phyloP scores from a whole-genome alignment of 106 monocot species.

The Dendrobium officinale region DNA sequence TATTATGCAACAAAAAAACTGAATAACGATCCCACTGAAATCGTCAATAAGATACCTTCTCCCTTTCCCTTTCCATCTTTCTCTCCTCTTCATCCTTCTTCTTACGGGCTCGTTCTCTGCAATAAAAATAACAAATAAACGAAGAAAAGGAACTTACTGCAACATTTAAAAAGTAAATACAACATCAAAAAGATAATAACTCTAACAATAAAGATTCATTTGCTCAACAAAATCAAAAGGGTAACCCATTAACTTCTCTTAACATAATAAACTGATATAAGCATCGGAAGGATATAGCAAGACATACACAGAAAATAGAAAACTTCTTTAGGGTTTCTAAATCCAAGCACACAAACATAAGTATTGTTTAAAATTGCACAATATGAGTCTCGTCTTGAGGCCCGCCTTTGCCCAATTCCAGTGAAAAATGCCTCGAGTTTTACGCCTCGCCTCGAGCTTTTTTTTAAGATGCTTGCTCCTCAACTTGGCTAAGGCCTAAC shows the following conservation, averaged over 20 bases:
- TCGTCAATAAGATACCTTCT: constrained; percentile 53
- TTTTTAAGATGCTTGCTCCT: too few species aligned
- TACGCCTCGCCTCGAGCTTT: too few species aligned
- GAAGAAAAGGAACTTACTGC: neutral
- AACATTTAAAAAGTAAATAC: neutral
- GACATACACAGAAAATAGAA: neutral
- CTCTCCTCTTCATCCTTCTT: constrained; percentile 98
- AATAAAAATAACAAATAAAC: constrained; percentile 10
- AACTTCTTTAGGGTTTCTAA: too few species aligned
- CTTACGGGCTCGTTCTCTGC: constrained; percentile 86
- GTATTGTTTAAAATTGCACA: too few species aligned
- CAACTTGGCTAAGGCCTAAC: too few species aligned
- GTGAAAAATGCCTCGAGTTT: too few species aligned
- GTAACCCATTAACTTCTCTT: neutral
- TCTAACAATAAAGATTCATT: neutral
- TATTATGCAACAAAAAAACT: neutral
- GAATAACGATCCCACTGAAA: neutral
- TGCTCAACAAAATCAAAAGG: neutral
- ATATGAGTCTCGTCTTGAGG: too few species aligned
- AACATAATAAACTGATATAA: neutral
- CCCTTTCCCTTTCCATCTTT: constrained; percentile 87
- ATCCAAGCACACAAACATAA: too few species aligned
- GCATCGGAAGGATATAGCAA: neutral
- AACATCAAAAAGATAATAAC: neutral
- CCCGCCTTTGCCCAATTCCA: too few species aligned